Evolutionary conservation across 2,329 filamentous ascomycete genomes (phyloP), one percentile per base, ranked within the genome.

Genomic region (Aspergillus unguis): DNA sequence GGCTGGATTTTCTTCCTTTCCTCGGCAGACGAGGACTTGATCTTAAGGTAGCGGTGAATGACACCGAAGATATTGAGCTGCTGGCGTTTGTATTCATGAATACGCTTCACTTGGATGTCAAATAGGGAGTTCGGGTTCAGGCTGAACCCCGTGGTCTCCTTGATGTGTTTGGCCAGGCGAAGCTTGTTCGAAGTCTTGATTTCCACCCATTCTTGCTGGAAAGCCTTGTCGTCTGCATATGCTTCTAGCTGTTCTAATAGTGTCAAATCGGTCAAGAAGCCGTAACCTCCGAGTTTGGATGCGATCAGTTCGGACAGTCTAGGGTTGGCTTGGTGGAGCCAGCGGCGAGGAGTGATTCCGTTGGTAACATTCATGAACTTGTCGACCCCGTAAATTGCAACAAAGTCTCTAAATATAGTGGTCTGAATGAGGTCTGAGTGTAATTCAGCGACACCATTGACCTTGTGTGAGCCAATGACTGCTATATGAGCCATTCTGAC

Each of bases 351-450:
- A 0, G 94, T 99, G 69, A 99, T 95, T 54, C 94, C 94, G 71
- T 99, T 99, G 59, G 94, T 99, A 59, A 99, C 92, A 65, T 99
- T 99, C 53, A 90, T 95, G 74, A 99, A 99, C 73, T 96, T 96
- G 80, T 99, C 94, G 0, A 87, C 87, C 2, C 94, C 94, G 65
- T 94, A 99, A 59, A 99, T 90, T 63, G 85, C 82, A 54, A 99
- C 92, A 73, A 99, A 99, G 72, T 99, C 94, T 73, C 94, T 96
- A 84, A 99, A 97, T 62, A 99, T 95, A n/a, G 94, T 99, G 0
- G 92, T 95, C 79, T 94, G 94, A 79, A 99, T 96, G 53, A 99
- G 80, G 69, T 99, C 94, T 0, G 94, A 99, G 76, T 99, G 94
- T 59, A 99, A 77, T 75, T 99, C 94, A 32, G 94, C 94, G 33